Conservation (phyloP, 805 yeast species). For the Yamadazyma ubonensis region DNA sequence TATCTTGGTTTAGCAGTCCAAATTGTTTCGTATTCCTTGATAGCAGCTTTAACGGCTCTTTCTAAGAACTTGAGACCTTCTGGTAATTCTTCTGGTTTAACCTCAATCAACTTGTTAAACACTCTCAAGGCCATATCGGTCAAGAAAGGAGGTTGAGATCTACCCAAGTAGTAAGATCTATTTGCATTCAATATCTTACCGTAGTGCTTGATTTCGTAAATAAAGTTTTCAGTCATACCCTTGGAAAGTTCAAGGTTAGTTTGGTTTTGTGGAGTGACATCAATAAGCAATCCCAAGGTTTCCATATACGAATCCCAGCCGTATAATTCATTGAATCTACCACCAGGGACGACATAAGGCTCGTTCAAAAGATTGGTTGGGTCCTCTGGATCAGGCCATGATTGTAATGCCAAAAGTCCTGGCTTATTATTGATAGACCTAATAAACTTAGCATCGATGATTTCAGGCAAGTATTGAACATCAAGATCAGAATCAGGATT, state of each 20-base stretch:
- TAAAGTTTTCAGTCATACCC: slow-evolving; percentile 90
- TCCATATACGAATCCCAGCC: slow-evolving; percentile 99
- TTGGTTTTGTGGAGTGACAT: slow-evolving; percentile 32
- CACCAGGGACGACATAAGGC: slow-evolving; percentile 96
- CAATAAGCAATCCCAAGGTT: slow-evolving; percentile 73
- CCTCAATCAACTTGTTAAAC: slow-evolving; percentile 54
- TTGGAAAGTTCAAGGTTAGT: slow-evolving; percentile 67
- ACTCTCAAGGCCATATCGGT: slow-evolving; percentile 86
- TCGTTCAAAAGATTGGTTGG: slow-evolving; percentile 56
- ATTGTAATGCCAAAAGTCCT: slow-evolving; percentile 81
- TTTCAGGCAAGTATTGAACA: slow-evolving; percentile 73
- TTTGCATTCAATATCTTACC: slow-evolving; percentile 94
- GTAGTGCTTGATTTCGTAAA: slow-evolving; percentile 84
- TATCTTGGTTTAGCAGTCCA: slow-evolving; percentile 78
- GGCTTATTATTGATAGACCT: slow-evolving; percentile 77
- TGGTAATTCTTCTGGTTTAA: slow-evolving; percentile 32
- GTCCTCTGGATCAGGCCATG: slow-evolving; percentile 56
- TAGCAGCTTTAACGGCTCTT: slow-evolving; percentile 72
- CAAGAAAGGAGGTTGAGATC: slow-evolving; percentile 96
- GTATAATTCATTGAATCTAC: slow-evolving; percentile 91
- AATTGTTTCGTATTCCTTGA: slow-evolving; percentile 77
- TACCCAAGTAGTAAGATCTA: slow-evolving; percentile 81
- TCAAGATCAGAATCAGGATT: slow-evolving; percentile 61
- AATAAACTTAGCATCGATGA: slow-evolving; percentile 75
- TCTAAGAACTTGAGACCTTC: slow-evolving; percentile 59